Conservation (phyloP, 2,329 filamentous ascomycete genomes). For the Trichoderma sp. region DNA sequence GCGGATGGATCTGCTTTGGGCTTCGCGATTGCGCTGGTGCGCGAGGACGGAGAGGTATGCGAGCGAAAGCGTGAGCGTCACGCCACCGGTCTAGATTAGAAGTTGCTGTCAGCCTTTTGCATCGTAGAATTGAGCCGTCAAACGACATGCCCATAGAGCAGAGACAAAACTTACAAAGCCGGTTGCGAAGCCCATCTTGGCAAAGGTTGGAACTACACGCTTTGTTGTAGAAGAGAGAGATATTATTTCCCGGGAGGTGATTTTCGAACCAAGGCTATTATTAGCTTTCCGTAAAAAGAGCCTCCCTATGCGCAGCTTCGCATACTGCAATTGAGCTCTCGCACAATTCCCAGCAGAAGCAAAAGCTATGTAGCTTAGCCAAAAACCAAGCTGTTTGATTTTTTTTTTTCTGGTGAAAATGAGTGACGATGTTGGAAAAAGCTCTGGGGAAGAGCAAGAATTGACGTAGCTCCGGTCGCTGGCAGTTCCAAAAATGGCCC, state of each 20-base stretch:
- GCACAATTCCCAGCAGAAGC: constrained; percentile 28
- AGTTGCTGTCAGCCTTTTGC: constrained; percentile 23
- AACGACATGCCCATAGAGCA: not conserved
- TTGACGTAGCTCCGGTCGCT: constrained; percentile 30
- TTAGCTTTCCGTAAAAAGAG: constrained; percentile 1
- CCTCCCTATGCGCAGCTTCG: constrained; percentile 33
- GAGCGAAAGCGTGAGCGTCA: constrained; percentile 72
- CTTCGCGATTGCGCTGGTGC: constrained; percentile 67
- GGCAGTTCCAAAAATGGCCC: constrained; percentile 33
- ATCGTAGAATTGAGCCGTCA: not conserved
- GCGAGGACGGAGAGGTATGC: constrained; percentile 72
- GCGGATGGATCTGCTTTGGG: constrained; percentile 58
- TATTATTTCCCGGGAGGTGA: constrained; percentile 6
- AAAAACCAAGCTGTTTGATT: constrained; percentile 25
- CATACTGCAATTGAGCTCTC: constrained; percentile 38
- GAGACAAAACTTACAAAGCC: constrained; percentile 64
- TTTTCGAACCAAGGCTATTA: not conserved
- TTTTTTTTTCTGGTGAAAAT: constrained; percentile 26
- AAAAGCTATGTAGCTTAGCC: constrained; percentile 18
- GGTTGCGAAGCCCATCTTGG: constrained; percentile 70
- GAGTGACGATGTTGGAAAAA: constrained; percentile 9
- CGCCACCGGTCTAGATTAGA: constrained; percentile 64
- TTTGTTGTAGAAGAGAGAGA: constrained; percentile 17
- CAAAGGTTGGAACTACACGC: constrained; percentile 4
- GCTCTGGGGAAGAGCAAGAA: not conserved